Evolutionary conservation across 352 stramenopile genomes (phyloP).

Genomic region (Phytophthora litchii): DNA sequence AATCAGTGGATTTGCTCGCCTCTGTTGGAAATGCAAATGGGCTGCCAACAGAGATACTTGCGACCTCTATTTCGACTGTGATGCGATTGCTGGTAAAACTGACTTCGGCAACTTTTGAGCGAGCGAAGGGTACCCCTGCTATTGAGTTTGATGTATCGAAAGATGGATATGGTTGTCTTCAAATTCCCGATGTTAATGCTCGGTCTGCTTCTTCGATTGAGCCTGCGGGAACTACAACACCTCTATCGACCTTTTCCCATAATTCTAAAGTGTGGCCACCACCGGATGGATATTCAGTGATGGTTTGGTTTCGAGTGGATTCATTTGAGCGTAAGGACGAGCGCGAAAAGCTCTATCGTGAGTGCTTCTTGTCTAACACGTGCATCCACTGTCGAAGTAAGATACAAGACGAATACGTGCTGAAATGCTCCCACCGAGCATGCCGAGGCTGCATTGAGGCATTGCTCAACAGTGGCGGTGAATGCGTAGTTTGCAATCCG

Average conservation of each 20-base stretch:
- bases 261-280: slow-evolving; percentile 64
- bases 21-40: not conserved
- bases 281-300: slow-evolving; percentile 64
- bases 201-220: slow-evolving; percentile 25
- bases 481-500: slow-evolving; percentile 76
- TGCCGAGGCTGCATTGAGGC: slow-evolving; percentile 66
- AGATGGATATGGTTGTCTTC: slow-evolving; percentile 70
- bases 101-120: slow-evolving; percentile 30
- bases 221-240: slow-evolving; percentile 19
- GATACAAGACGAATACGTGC: slow-evolving; percentile 51
- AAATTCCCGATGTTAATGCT: slow-evolving; percentile 65
- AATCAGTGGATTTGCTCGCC: not conserved
- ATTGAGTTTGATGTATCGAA: slow-evolving; percentile 57
- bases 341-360: slow-evolving; percentile 66
- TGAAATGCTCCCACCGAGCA: slow-evolving; percentile 77
- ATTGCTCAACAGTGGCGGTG: slow-evolving; percentile 54
- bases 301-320: slow-evolving; percentile 73
- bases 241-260: slow-evolving; percentile 43
- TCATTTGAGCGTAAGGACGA: slow-evolving; percentile 60
- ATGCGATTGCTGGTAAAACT: slow-evolving; percentile 30
- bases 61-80: slow-evolving; percentile 14
- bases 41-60: not conserved
- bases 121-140: slow-evolving; percentile 17
- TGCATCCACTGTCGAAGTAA: slow-evolving; percentile 59
- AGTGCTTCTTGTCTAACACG: slow-evolving; percentile 57